Base-by-base conservation (phyloP, 148 eudicot species). In the Chenopodium suecicum region DNA sequence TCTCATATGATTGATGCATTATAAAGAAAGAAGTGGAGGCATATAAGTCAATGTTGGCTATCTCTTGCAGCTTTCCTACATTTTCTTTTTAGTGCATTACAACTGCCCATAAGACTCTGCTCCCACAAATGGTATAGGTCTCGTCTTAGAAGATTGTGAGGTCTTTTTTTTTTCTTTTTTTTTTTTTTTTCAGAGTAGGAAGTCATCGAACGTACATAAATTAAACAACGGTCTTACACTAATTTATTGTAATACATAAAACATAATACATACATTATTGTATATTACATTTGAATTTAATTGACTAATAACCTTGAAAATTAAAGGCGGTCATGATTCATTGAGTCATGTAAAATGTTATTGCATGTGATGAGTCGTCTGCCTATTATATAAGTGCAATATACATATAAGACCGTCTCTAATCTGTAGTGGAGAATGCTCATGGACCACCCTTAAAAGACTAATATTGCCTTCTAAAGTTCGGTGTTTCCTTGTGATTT, bases 1-100 rank as follows among this genome's bases (percentile, higher is more conserved):
- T 47, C 37, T 41, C 46, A 54, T 77, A 77, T 77, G 79, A 77
- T 77, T 41, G 79, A 14, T 37, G 54, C 50, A n/a, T 62, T 77
- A 12, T 66, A 77, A 5, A 52, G 63, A 23, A n/a, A 32, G 64
- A 34, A 48, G 69, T 77, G 79, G 70, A 77, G 79, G 46, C 79
- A 77, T 63, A 77, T 62, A 62, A 77, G 78, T 75, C 78, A 75
- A 54, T 56, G 46, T 75, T 75, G 78, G 78, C 63, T 62, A 77
- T 77, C 70, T 63, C 20, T 77, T 77, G 70, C 79, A 77, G 79
- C 79, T 77, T 77, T 74, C 12, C 6, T 4, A 48, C 52, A 48
- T 52, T 13, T 65, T 52, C 4, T 65, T 67, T 74, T 23, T 1
- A 31, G 22, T 56, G 67, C 68, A 70, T 73, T 63, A 77, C 54